A percentile compares a stretch with the other conserved stretches of the same genome.
These are phyloP conservation scores for Psidium friedrichsthalianum DNA, from an alignment of 345 rosid genomes.

Conservation along the genomic window DNA sequence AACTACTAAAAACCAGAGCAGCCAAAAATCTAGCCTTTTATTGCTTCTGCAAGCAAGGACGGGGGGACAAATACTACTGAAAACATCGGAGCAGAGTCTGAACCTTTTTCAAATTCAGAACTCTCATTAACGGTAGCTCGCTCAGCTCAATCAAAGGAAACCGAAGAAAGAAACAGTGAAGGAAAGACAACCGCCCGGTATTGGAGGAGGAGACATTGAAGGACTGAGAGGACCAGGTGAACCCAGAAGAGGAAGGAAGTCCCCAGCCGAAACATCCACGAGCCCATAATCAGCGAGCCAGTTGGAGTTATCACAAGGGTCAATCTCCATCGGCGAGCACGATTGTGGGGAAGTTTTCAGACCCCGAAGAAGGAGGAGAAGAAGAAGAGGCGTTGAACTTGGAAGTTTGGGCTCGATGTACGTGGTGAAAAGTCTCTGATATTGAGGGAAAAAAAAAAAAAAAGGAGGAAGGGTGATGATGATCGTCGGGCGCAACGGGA, in stretches of 20 bases:
- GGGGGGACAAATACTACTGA: too few relatives aligned
- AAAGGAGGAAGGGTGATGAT: neutral
- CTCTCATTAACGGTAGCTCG: neutral
- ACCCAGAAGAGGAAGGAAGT: neutral
- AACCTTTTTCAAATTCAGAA: neutral
- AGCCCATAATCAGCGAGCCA: constrained; percentile 6
- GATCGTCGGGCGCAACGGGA: neutral
- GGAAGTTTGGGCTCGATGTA: neutral
- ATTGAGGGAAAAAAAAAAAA: neutral
- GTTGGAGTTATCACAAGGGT: neutral
- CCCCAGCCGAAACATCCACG: neutral
- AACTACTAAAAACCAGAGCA: neutral
- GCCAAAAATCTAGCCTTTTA: neutral
- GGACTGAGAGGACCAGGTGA: constrained; percentile 1
- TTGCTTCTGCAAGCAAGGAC: neutral
- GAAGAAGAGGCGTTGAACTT: neutral
- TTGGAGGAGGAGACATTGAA: neutral
- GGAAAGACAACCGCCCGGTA: neutral
- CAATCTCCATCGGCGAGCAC: neutral
- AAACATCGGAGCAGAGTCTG: neutral
- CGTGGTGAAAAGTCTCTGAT: neutral
- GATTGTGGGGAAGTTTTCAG: neutral
- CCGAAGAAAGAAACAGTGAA: neutral
- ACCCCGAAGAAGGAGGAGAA: neutral
- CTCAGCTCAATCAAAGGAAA: neutral